phyloP scores from a whole-genome alignment of 1,284 basidiomycete genomes.

The Garcileccinum viscosum region DNA sequence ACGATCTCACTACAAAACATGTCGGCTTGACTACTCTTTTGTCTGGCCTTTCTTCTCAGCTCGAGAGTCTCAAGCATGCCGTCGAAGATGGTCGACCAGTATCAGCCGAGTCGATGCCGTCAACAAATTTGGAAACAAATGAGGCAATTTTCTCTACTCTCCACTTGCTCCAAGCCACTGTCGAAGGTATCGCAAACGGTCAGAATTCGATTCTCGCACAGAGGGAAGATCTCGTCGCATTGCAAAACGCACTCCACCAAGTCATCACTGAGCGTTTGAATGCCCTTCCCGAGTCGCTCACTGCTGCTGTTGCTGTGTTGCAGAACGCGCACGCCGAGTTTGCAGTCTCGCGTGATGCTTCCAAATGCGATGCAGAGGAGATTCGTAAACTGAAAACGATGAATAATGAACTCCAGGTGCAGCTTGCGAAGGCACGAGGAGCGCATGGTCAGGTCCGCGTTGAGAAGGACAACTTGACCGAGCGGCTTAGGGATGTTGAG shows the following conservation, averaged over 20 bases:
- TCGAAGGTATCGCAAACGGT: slow-evolving; percentile 50
- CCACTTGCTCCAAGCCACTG: slow-evolving; percentile 49
- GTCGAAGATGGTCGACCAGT: slow-evolving; percentile 33
- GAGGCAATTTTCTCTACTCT: slow-evolving; percentile 36
- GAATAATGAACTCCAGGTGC: slow-evolving; percentile 72
- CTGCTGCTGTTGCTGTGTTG: slow-evolving; percentile 58
- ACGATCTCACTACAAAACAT: slow-evolving; percentile 42
- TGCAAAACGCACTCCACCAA: slow-evolving; percentile 50
- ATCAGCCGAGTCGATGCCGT: slow-evolving; percentile 7
- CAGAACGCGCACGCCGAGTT: slow-evolving; percentile 70
- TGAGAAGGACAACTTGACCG: slow-evolving; percentile 74
- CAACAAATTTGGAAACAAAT: slow-evolving; percentile 39
- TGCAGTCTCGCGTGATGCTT: slow-evolving; percentile 56
- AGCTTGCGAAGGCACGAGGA: slow-evolving; percentile 74
- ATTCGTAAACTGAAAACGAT: slow-evolving; percentile 56
- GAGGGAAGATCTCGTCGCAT: slow-evolving; percentile 51
- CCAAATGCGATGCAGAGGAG: slow-evolving; percentile 71
- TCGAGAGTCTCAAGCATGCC: slow-evolving; percentile 48
- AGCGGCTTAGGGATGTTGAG: slow-evolving; percentile 66
- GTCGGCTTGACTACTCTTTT: slow-evolving; percentile 44
- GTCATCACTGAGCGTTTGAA: slow-evolving; percentile 59
- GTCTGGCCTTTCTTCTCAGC: slow-evolving; percentile 48
- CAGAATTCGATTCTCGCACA: slow-evolving; percentile 54
- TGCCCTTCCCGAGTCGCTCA: slow-evolving; percentile 63
- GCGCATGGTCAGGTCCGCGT: slow-evolving; percentile 79